Conservation (phyloP, 192 early-diverging fungal genomes). For the Piromyces finnis region DNA sequence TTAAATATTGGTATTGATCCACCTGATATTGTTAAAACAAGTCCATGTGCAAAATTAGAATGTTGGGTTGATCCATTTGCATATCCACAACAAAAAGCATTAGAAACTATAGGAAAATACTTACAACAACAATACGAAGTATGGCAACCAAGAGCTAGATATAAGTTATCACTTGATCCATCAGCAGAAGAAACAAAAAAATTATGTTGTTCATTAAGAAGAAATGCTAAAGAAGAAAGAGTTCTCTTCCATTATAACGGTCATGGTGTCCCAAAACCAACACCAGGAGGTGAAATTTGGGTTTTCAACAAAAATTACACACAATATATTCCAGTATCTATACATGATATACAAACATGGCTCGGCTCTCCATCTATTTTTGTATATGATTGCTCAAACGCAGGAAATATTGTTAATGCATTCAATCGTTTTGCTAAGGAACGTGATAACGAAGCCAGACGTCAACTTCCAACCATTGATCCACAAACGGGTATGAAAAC, state of each 20-base stretch:
- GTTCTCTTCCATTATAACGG: constrained; percentile 97
- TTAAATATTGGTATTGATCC: constrained; percentile 91
- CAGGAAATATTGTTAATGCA: constrained; percentile 74
- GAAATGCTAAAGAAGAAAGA: constrained; percentile 79
- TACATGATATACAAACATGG: constrained; percentile 84
- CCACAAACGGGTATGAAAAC: constrained; percentile 4
- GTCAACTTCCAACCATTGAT: constrained; percentile 5
- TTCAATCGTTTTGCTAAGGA: constrained; percentile 79
- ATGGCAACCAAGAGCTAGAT: constrained; percentile 66
- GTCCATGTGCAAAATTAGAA: constrained; percentile 73
- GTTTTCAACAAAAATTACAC: constrained; percentile 96
- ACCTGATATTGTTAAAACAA: constrained; percentile 77
- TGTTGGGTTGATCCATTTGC: constrained; percentile 89
- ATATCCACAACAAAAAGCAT: constrained; percentile 52
- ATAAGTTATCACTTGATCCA: constrained; percentile 71
- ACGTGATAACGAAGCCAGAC: constrained; percentile 46
- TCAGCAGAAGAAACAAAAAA: constrained; percentile 87
- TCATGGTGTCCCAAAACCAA: constrained; percentile 92
- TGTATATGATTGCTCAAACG: constrained; percentile 91
- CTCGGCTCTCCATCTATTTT: constrained; percentile 89
- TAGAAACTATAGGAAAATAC: constrained; percentile 75
- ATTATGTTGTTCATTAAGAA: constrained; percentile 58
- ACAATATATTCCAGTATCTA: constrained; percentile 90
- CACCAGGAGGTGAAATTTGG: constrained; percentile 89
- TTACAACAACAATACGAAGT: constrained; percentile 87